Base-by-base conservation (phyloP, 2,329 filamentous ascomycete genomes). In the Epichloe gansuensis region DNA sequence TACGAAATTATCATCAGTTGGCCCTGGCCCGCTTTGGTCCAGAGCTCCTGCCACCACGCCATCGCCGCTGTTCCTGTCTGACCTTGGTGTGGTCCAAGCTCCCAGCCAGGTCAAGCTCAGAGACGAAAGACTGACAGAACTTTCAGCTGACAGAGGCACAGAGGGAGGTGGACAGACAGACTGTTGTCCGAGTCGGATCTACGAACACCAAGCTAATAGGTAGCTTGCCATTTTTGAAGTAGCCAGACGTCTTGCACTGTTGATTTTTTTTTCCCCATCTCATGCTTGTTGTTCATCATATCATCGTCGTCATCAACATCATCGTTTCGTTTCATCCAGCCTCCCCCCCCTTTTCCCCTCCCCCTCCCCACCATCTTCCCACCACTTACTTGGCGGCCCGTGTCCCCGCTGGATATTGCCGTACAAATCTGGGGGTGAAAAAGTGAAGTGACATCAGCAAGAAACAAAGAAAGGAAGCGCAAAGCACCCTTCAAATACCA, bases 21-120 rank as follows among this genome's bases (percentile, higher is more conserved):
- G 17, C n/a, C 45, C 38, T 39, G 31, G 31, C 27, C 34, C 38
- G 38, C 34, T 42, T 47, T 46, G 42, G 35, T 47, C 17, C 41
- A 40, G 25, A 51, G 49, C 49, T 40, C 49, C 41, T 39, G 34
- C 50, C 34, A 45, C 49, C 36, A 4, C 41, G 34, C 23, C 25
- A 27, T 25, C 42, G 17, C 21, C 40, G 34, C 35, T 27, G 11
- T 21, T 49, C 23, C 36, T n/a, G 47, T 17, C n/a, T 13, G 13
- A 8, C 34, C 39, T 15, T n/a, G 17, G 43, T 21, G n/a, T 46
- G 43, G 51, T 31, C 51, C 47, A 50, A 53, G 47, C 47, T 53
- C 27, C 36, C 7, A 31, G 35, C 49, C 34, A 39, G 15, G 13
- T 12, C 39, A 35, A 42, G 17, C 44, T 34, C 46, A 12, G n/a